Percentiles rank a stretch among this genome's conserved stretches.
Evolutionary conservation across 2,329 filamentous ascomycete species (phyloP).

Genomic region (Claviceps cyperi): DNA sequence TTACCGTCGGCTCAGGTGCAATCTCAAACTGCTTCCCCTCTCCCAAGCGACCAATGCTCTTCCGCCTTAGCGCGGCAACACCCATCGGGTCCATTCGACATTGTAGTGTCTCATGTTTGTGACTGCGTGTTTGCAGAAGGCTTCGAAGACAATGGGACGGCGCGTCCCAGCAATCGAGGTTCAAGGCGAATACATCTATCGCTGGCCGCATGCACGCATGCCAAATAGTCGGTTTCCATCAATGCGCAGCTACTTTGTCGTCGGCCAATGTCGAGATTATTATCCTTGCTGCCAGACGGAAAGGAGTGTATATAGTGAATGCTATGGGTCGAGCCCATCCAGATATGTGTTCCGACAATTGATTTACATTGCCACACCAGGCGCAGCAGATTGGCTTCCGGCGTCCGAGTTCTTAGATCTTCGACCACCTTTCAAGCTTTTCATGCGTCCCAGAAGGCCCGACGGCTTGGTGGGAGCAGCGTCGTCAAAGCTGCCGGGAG

Average conservation of each 20-base stretch:
- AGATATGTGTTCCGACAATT: conserved; percentile 1
- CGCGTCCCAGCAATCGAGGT: background rate
- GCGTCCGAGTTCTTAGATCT: conserved; percentile 18
- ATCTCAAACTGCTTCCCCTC: background rate
- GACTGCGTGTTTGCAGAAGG: background rate
- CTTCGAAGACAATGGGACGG: background rate
- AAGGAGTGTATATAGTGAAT: background rate
- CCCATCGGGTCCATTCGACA: background rate
- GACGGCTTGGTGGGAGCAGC: conserved; percentile 31
- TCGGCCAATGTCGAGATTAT: background rate
- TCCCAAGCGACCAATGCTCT: background rate
- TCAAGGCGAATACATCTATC: background rate
- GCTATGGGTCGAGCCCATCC: conserved; percentile 3
- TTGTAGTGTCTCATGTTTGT: background rate
- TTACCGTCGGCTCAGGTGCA: too few relatives aligned
- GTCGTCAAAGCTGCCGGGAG: conserved; percentile 22
- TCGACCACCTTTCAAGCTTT: conserved; percentile 63
- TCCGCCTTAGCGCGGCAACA: background rate
- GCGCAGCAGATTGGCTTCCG: conserved; percentile 6
- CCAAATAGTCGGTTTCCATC: background rate
- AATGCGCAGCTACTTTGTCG: background rate
- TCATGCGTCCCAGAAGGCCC: conserved; percentile 65
- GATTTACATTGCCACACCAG: conserved; percentile 25
- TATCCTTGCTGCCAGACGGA: background rate
- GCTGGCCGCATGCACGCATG: background rate